Conservation (phyloP, 148 eudicot genomes). For the Silene conica region DNA sequence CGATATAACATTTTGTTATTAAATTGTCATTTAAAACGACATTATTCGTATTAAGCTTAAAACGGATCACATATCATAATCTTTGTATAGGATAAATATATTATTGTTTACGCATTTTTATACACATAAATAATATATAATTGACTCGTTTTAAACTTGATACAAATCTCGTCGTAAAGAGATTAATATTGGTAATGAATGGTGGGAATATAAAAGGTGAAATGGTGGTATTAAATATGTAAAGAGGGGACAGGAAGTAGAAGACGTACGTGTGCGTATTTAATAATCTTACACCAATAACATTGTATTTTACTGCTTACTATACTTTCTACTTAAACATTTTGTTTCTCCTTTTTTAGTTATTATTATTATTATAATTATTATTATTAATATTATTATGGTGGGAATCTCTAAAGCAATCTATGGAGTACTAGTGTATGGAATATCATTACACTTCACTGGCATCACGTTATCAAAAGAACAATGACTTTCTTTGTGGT, state of each 20-base stretch:
- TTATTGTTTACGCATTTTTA: too few species aligned
- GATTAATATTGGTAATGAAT: too few species aligned
- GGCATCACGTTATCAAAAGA: conserved; percentile 21
- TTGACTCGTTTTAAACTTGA: too few species aligned
- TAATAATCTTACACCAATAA: neutral
- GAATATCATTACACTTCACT: conserved; percentile 19
- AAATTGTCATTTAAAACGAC: too few species aligned
- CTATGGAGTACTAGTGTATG: neutral
- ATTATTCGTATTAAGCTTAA: too few species aligned
- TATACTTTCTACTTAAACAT: neutral
- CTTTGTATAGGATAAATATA: too few species aligned
- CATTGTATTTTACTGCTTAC: neutral
- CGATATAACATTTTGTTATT: too few species aligned
- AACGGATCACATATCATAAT: too few species aligned
- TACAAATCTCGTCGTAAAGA: too few species aligned
- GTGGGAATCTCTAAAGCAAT: conserved; percentile 12
- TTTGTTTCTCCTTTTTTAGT: conserved; percentile 12
- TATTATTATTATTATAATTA: too few species aligned
- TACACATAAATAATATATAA: too few species aligned
- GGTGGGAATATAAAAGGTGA: neutral
- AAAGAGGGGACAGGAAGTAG: conserved; percentile 10
- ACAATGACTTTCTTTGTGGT: neutral
- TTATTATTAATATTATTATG: too few species aligned
- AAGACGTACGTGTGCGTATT: conserved; percentile 9
- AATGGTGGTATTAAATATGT: neutral